Evolutionary conservation across 73 alveolate genomes (phyloP).

Genomic region (Symbiodinium natans): DNA sequence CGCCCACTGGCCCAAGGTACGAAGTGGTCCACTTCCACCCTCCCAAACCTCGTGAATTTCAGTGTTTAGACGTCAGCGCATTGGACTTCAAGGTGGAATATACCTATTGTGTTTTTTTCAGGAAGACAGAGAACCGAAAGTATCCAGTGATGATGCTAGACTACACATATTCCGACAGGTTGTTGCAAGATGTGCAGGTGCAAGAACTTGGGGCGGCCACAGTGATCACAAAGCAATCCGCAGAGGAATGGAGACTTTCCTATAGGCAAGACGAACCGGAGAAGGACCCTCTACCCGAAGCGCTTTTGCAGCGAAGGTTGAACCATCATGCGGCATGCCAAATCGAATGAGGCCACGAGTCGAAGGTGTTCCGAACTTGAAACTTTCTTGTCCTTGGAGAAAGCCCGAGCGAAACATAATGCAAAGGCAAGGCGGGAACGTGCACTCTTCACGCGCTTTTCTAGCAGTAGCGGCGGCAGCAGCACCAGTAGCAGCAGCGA

Average conservation of each 20-base stretch:
- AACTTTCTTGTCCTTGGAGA: not conserved
- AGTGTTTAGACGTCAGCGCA: not conserved
- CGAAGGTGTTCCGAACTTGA: not conserved
- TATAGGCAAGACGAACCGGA: slow-evolving; percentile 14
- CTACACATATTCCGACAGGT: slow-evolving; percentile 26
- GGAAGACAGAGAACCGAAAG: not conserved
- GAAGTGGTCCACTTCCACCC: slow-evolving; percentile 42
- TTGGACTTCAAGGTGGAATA: not conserved
- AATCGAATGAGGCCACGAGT: not conserved
- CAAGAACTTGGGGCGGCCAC: not conserved
- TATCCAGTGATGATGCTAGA: slow-evolving; percentile 1
- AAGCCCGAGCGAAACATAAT: not conserved
- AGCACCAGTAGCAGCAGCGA: not conserved
- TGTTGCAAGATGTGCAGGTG: not conserved
- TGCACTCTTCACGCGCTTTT: not conserved
- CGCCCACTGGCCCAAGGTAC: slow-evolving; percentile 38
- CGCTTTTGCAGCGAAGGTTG: not conserved
- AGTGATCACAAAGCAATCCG: not conserved
- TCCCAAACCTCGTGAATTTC: not conserved
- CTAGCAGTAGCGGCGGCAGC: not conserved
- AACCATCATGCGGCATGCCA: not conserved
- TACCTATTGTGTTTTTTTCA: not conserved
- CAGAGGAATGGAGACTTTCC: slow-evolving; percentile 5
- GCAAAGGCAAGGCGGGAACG: not conserved
- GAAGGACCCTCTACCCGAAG: not conserved